Base-by-base conservation (phyloP, 2,329 filamentous ascomycete genomes). In the Epichloe coenophiala region DNA sequence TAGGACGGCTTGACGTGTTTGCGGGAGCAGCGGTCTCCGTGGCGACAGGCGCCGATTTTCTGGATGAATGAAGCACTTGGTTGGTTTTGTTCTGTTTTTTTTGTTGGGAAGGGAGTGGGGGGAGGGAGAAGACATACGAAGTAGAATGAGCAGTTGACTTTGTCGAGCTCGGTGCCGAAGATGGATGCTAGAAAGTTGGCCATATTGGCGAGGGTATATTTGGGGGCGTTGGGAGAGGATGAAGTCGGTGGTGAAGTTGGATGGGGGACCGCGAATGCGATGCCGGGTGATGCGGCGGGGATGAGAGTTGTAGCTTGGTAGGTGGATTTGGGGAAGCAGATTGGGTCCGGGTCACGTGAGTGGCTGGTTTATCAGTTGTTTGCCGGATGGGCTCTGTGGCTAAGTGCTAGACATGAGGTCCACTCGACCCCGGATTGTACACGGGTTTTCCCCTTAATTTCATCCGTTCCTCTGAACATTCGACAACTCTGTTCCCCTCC, bases 1-100 rank as follows among this genome's bases (percentile, higher is more conserved):
- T 98, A 98, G 21, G 89, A 95, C 1, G 93, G 93, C 75, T 98
- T 98, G 75, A 98, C 93, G 71, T 98, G 93, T 71, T 98, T 98
- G 61, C 93, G 84, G 55, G 87, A 94, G 78, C 93, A 98, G 64
- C 93, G 88, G 73, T 98, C 93, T 66, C 93, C 93, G 77, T 98
- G 93, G 56, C 93, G 85, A 76, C 93, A 98, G 50, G 93, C 93
- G 67, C 93, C 93, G 70, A 98, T 98, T 76, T 98, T 98, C 86
- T 56, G 3, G 38, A n/a, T 36, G 36, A 17, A 27, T 35, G 13
- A 36, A 21, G 38, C 17, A 19, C 15, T 27, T n/a, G 23, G 3
- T 39, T 38, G 11, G 15, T 41, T 31, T 17, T 36, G 13, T 46
- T 42, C 6, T 35, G 21, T n/a, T 9, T n/a, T n/a, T n/a, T n/a